Evolutionary conservation across 805 yeast species (phyloP), one percentile per base, ranked within the genome.

Genomic region (Ogataea philodendri): DNA sequence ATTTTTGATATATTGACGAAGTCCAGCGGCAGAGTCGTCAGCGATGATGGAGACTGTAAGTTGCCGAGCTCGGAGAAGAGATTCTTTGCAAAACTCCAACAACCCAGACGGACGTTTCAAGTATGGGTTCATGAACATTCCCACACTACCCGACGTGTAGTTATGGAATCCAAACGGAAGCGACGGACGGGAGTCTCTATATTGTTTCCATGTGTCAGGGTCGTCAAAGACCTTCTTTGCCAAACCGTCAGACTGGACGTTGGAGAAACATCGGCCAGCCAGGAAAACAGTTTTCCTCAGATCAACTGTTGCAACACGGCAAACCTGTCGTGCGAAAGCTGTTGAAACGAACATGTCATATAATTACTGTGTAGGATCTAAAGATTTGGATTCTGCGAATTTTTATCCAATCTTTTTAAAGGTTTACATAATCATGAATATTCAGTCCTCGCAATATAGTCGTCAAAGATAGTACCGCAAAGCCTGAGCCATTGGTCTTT

Each of bases 111-210:
- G 86, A 2, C 79, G 68, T 2, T 70, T 74, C 28, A 90, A 63
- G 42, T 72, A 74, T 20, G 83, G 81, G 49, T 90, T 89, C 33
- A 71, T 67, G 55, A 93, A 89, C 19, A 90, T 67, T 0, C 96
- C 97, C 1, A 72, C 66, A 4, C 57, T 49, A 9, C 37, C 44
- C 6, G 49, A 42, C 21, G 34, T 44, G 26, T 52, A 49, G 22
- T 51, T 51, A 41, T 52, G 52, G 30, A 56, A 52, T 9, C 39
- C 39, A 22, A 55, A 51, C 5, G 50, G 42, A 7, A 43, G 33
- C 7, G 34, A 30, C 1, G 48, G 30, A n/a, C 30, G 32, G 5
- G 30, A 23, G 22, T 41, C 47, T 47, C 70, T 76, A 55, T 79
- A 74, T 24, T 66, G 59, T 15, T 63, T 52, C 76, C 84, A 83